A percentile compares a stretch with the other conserved stretches of the same genome.
phyloP scores from a whole-genome alignment of 2,329 filamentous ascomycete genomes.

The Alternaria postmessia region DNA sequence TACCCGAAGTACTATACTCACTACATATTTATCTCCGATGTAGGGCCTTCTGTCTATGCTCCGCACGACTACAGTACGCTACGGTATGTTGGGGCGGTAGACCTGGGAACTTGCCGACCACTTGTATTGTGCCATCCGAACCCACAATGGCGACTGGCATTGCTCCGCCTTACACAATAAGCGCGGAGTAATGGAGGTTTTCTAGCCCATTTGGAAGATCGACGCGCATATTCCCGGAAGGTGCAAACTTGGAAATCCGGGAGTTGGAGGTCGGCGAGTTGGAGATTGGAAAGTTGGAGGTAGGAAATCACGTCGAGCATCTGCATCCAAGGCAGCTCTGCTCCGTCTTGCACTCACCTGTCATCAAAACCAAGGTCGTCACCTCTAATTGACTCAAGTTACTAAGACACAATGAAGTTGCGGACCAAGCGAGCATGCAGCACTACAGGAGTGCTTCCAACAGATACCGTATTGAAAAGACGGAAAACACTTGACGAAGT shows the following conservation, averaged over 20 bases:
- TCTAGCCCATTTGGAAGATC: not conserved
- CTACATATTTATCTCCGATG: slow-evolving; percentile 18
- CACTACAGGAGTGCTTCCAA: not conserved
- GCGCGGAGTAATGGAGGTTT: not conserved
- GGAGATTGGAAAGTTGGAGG: not conserved
- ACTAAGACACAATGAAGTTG: not conserved
- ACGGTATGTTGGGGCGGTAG: not conserved
- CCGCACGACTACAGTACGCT: not conserved
- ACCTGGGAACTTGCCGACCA: not conserved
- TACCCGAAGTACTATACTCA: not conserved
- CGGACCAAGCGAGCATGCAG: not conserved
- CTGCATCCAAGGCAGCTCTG: not conserved
- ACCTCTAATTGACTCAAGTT: not conserved
- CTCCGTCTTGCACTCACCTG: not conserved
- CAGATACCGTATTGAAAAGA: not conserved
- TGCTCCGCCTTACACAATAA: slow-evolving; percentile 12
- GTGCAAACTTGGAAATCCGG: not conserved
- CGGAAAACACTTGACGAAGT: slow-evolving; percentile 14
- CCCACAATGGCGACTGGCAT: slow-evolving; percentile 32
- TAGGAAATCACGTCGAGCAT: not conserved
- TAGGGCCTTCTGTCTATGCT: slow-evolving; percentile 11
- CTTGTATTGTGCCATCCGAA: slow-evolving; percentile 28
- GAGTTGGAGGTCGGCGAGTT: not conserved
- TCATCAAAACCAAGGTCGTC: not conserved
- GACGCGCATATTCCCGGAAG: not conserved